phyloP scores from a whole-genome alignment of 306 rosid genomes.

The Macrotyloma uniflorum region DNA sequence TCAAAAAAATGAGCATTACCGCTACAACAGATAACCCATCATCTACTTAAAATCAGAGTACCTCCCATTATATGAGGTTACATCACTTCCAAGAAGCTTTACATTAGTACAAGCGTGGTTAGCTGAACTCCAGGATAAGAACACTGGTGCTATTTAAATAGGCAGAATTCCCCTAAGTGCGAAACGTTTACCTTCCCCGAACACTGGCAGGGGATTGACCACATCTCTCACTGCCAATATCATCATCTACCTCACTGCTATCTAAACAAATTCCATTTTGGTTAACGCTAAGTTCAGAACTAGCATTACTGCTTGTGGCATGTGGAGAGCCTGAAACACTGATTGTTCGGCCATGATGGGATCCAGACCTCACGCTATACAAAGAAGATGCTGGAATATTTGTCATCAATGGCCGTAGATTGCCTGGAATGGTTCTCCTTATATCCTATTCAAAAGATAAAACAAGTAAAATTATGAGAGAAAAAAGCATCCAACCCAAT shows the following conservation, averaged over 20 bases:
- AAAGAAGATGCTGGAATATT: constrained; percentile 96
- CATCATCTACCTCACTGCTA: constrained; percentile 74
- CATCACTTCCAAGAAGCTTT: constrained; percentile 55
- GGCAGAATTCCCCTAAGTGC: constrained; percentile 26
- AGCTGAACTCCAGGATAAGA: constrained; percentile 35
- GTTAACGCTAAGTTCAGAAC: constrained; percentile 94
- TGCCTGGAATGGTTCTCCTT: constrained; percentile 88
- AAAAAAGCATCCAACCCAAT: too few relatives aligned
- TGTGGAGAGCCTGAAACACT: constrained; percentile 90
- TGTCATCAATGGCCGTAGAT: constrained; percentile 89
- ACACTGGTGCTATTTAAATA: constrained; percentile 26
- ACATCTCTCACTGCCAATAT: constrained; percentile 75
- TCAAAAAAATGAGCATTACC: constrained; percentile 48
- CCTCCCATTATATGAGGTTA: constrained; percentile 47
- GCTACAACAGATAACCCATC: constrained; percentile 49
- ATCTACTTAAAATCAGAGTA: constrained; percentile 52
- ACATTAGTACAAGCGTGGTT: constrained; percentile 59
- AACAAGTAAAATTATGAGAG: constrained; percentile 27
- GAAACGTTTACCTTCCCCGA: constrained; percentile 56
- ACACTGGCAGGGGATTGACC: constrained; percentile 74
- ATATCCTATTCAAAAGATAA: constrained; percentile 67
- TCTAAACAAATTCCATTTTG: constrained; percentile 84
- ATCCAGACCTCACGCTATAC: constrained; percentile 93
- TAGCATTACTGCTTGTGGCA: constrained; percentile 93
- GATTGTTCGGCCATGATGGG: constrained; percentile 78